A percentile compares a stretch with the other conserved stretches of the same genome.
phyloP scores from a whole-genome alignment of 108 stramenopile species.

The Schizochytrium sp. region DNA sequence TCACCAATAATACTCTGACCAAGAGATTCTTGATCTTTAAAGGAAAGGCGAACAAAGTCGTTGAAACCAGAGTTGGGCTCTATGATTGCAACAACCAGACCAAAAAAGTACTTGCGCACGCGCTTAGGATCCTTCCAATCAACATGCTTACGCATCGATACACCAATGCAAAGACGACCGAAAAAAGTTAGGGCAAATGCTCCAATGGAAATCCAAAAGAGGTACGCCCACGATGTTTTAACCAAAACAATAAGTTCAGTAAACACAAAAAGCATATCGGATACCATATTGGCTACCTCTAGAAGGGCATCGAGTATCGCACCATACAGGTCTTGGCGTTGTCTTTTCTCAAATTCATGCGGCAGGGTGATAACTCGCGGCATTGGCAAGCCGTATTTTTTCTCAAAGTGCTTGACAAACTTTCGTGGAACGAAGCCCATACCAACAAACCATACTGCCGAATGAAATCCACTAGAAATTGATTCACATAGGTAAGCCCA shows the following conservation, averaged over 20 bases:
- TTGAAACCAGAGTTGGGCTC: constrained; percentile 44
- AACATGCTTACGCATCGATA: not conserved
- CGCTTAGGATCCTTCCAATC: constrained; percentile 46
- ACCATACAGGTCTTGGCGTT: not conserved
- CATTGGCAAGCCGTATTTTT: not conserved
- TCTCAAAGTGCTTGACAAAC: not conserved
- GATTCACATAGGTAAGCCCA: too few relatives aligned
- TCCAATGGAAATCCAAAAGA: constrained; percentile 15
- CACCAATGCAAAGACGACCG: not conserved
- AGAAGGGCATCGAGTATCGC: not conserved
- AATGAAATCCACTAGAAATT: too few relatives aligned
- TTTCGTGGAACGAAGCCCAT: not conserved
- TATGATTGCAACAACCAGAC: not conserved
- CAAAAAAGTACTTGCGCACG: constrained; percentile 37
- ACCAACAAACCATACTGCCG: not conserved
- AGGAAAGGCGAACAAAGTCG: not conserved
- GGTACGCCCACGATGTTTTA: not conserved
- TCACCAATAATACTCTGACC: not conserved
- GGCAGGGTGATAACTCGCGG: not conserved
- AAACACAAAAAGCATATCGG: not conserved
- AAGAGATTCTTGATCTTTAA: not conserved
- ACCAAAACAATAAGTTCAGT: not conserved
- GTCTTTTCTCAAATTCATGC: not conserved
- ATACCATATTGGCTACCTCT: not conserved
- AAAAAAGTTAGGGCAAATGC: constrained; percentile 18